These are phyloP conservation scores for Melampsora americana DNA, from an alignment of 1,284 basidiomycete genomes.

Conservation along the genomic window DNA sequence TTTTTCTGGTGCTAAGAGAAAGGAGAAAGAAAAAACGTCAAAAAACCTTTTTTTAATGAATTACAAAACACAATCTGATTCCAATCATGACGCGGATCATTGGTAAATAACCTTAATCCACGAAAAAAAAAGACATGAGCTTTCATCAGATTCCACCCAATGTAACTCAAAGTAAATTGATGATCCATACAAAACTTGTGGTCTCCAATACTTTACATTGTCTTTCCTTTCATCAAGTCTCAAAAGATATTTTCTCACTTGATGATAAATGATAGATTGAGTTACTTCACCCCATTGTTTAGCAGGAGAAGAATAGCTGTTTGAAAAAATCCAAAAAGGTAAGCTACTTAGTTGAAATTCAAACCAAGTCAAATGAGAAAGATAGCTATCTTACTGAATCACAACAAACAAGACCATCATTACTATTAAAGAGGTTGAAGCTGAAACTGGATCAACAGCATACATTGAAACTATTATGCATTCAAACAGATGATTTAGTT, in stretches of 20 bases:
- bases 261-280: constrained; percentile 43
- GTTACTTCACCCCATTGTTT: constrained; percentile 43
- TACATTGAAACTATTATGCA: constrained; percentile 20
- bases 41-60: constrained; percentile 40
- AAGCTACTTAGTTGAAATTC: neutral
- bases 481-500: neutral
- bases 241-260: constrained; percentile 40
- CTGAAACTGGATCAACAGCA: constrained; percentile 30
- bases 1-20: neutral
- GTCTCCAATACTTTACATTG: constrained; percentile 42
- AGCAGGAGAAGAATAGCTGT: constrained; percentile 39
- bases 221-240: constrained; percentile 42
- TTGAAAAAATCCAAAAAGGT: neutral
- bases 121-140: constrained; percentile 7
- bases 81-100: constrained; percentile 40
- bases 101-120: constrained; percentile 39
- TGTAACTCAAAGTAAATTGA: neutral
- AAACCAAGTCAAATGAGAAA: neutral
- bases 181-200: constrained; percentile 35
- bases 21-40: neutral
- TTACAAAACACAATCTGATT: constrained; percentile 43
- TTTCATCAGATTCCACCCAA: neutral
- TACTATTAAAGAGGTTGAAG: constrained; percentile 32
- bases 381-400: constrained; percentile 34
- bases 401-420: constrained; percentile 37